A percentile compares a stretch with the other conserved stretches of the same genome.
Conservation (phyloP, 768 basidiomycete genomes). For the Mycena floridula region DNA sequence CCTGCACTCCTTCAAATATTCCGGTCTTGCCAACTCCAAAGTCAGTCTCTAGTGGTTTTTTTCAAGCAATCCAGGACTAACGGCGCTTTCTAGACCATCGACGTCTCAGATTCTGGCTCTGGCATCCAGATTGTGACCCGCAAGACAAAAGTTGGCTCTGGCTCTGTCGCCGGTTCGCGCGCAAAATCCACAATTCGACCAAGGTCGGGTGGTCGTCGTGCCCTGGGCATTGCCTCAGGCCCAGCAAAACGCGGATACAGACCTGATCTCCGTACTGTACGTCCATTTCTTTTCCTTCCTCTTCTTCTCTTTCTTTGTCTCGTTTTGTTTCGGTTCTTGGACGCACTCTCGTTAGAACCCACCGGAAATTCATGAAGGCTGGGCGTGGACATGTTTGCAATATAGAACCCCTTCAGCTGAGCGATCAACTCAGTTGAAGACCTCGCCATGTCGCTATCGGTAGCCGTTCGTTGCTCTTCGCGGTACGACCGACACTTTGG, state of each 20-base stretch:
- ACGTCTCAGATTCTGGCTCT: slow-evolving; percentile 47
- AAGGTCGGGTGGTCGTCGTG: slow-evolving; percentile 66
- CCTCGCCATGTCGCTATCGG: slow-evolving; percentile 77
- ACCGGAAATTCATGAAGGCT: slow-evolving; percentile 74
- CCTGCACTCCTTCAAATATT: slow-evolving; percentile 89
- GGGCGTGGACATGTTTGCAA: slow-evolving; percentile 96
- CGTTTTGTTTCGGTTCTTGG: slow-evolving; percentile 3
- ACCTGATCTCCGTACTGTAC: slow-evolving; percentile 71
- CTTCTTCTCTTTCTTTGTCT: too few relatives aligned
- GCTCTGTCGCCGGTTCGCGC: slow-evolving; percentile 40
- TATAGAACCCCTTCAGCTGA: slow-evolving; percentile 43
- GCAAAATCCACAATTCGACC: slow-evolving; percentile 52
- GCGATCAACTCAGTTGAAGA: slow-evolving; percentile 56
- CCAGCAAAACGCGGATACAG: slow-evolving; percentile 66
- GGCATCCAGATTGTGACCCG: slow-evolving; percentile 58
- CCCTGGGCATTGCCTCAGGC: slow-evolving; percentile 56
- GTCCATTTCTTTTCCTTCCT: slow-evolving; percentile 22
- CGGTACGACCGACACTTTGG: slow-evolving; percentile 68
- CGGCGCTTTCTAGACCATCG: slow-evolving; percentile 56
- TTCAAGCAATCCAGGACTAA: slow-evolving; percentile 2
- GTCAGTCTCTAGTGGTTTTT: slow-evolving; percentile 25
- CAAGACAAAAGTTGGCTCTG: slow-evolving; percentile 55
- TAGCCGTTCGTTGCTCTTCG: slow-evolving; percentile 53
- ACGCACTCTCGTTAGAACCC: slow-evolving; percentile 93
- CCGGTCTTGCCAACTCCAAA: slow-evolving; percentile 82